Evolutionary conservation across 805 yeast species (phyloP).

Genomic region (Tetrapisispora pingtungensis): DNA sequence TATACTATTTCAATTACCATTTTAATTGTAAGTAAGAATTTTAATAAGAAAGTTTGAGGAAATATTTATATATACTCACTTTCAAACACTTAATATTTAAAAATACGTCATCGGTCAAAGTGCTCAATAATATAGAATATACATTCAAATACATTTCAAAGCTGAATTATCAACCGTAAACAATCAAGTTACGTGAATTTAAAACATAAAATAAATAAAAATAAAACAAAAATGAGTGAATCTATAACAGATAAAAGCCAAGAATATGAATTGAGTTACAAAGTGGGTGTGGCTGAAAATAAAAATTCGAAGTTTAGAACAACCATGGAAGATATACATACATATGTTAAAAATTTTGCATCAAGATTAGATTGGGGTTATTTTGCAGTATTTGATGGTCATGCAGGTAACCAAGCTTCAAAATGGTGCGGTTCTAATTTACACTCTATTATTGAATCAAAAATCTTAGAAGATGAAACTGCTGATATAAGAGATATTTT

Average conservation of each 20-base stretch:
- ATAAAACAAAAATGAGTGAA: background rate
- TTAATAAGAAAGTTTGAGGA: no score
- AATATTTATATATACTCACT: no score
- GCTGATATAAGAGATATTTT: constrained; percentile 56
- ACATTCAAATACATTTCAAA: no score
- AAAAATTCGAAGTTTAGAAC: constrained; percentile 70
- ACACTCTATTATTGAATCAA: constrained; percentile 57
- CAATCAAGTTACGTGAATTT: no score
- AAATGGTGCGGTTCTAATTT: constrained; percentile 88
- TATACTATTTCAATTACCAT: no score
- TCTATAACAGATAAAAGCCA: background rate
- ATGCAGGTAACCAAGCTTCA: constrained; percentile 89
- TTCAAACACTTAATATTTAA: no score
- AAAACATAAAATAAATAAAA: no score
- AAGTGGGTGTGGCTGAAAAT: constrained; percentile 88
- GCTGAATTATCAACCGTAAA: no score
- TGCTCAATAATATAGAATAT: no score
- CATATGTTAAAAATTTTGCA: constrained; percentile 86
- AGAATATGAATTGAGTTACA: constrained; percentile 49
- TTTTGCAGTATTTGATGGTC: constrained; percentile 94
- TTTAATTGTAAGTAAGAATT: no score
- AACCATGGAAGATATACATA: constrained; percentile 94
- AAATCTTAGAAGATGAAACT: constrained; percentile 39
- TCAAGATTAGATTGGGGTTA: constrained; percentile 87
- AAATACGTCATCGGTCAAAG: no score